Base-by-base conservation (phyloP, 371 early-diverging fungal genomes). In the Circinella umbellata region DNA sequence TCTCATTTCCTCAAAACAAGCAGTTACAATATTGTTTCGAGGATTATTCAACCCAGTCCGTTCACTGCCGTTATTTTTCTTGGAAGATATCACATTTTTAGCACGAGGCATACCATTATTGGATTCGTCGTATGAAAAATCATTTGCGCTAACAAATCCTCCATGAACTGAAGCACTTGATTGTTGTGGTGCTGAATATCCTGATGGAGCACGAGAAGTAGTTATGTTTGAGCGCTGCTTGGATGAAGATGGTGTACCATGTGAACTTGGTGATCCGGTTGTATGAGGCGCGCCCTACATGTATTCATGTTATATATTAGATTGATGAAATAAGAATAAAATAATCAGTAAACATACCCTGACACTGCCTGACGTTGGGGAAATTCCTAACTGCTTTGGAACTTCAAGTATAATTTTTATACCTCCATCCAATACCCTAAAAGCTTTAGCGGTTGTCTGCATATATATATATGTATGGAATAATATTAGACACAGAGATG, bases 391-490 rank as follows among this genome's bases (percentile, higher is more conserved):
- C 53, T 35, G n/a, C 42, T 15, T 14, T 5, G 51, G 51, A 51
- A 53, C 35, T 4, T 53, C 53, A 27, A 64, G 1, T 10, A 18
- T 17, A 49, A 64, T 35, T n/a, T 7, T 64, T 53, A 51, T 3
- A 14, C 53, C 36, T 4, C 65, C 65, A 51, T 48, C 34, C 18
- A 64, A 38, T 1, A 64, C 38, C 20, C 36, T 48, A 3, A 17
- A 36, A 15, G 37, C n/a, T 38, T 64, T 64, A 35, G n/a, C 37
- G 6, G 48, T 53, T 4, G 53, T 46, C 65, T 64, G 51, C 27
- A 3, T 42, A 3, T 42, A 42, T 42, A 42, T 9, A 42, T 42
- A 42, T 42, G 11, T 42, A 42, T 42, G 11, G 9, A 42, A 9
- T 42, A 42, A 42, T 9, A 60, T 34, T 35, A 18, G 47, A 27